Evolutionary conservation across 495 filamentous ascomycete species (phyloP).

Genomic region (Rhizodiscina lignyota): DNA sequence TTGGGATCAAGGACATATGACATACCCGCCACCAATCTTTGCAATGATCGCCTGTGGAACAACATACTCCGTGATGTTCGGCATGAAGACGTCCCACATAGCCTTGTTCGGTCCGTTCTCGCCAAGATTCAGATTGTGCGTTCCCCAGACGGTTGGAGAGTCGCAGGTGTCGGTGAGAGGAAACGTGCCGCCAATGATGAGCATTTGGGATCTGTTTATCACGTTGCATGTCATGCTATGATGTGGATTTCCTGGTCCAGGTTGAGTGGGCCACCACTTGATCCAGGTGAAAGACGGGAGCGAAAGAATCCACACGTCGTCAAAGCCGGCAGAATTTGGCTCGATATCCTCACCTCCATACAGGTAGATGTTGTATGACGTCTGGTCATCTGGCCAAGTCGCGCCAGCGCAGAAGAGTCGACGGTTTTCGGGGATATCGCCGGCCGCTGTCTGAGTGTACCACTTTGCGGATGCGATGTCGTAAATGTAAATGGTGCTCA

Average conservation of each 20-base stretch:
- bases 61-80: constrained; percentile 22
- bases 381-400: constrained; percentile 34
- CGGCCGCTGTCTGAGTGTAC: constrained; percentile 35
- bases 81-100: constrained; percentile 25
- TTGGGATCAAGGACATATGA: background rate
- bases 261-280: constrained; percentile 23
- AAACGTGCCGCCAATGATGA: constrained; percentile 30
- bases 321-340: constrained; percentile 26
- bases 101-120: constrained; percentile 18
- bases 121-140: constrained; percentile 29
- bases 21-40: constrained; percentile 29
- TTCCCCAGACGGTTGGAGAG: constrained; percentile 19
- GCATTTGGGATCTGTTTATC: constrained; percentile 27
- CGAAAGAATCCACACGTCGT: constrained; percentile 40
- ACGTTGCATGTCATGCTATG: constrained; percentile 34
- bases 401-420: constrained; percentile 37
- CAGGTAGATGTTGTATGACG: constrained; percentile 39
- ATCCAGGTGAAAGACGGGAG: constrained; percentile 39
- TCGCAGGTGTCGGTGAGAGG: constrained; percentile 17
- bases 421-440: constrained; percentile 26
- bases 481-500: constrained; percentile 30
- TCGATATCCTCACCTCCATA: constrained; percentile 31
- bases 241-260: constrained; percentile 22
- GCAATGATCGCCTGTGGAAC: constrained; percentile 26
- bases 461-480: constrained; percentile 33